A percentile compares a stretch with the other conserved stretches of the same genome.
phyloP scores from a whole-genome alignment of 352 stramenopile genomes.

The Elongisporangium undulatum region DNA sequence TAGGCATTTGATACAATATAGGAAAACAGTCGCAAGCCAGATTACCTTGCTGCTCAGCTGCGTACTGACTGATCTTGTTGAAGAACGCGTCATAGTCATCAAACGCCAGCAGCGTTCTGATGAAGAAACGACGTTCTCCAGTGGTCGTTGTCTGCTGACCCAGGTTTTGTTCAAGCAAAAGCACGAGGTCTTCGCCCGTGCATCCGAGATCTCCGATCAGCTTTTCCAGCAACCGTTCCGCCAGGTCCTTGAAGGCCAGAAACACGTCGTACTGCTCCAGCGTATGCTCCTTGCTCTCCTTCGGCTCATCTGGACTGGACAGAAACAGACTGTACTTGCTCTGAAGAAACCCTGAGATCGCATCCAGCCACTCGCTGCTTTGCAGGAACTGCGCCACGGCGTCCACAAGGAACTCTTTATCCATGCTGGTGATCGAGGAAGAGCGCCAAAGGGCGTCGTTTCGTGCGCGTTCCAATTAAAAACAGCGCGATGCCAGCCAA shows the following conservation, averaged over 20 bases:
- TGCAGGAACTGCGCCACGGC: conserved; percentile 70
- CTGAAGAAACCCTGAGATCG: conserved; percentile 49
- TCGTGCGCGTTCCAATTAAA: conserved; percentile 2
- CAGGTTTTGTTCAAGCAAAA: conserved; percentile 36
- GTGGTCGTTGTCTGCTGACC: conserved; percentile 23
- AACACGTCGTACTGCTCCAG: conserved; percentile 68
- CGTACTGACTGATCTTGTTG: conserved; percentile 49
- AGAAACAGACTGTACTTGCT: conserved; percentile 53
- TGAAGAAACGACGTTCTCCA: conserved; percentile 50
- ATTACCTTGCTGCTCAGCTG: conserved; percentile 30
- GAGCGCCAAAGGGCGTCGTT: background rate
- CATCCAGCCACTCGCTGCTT: conserved; percentile 40
- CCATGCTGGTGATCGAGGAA: conserved; percentile 6
- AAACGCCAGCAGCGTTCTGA: conserved; percentile 71
- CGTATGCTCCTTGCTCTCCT: conserved; percentile 30
- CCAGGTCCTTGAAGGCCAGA: conserved; percentile 62
- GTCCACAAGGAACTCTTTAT: conserved; percentile 75
- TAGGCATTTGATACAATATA: background rate
- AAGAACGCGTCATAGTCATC: conserved; percentile 65
- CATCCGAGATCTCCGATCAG: conserved; percentile 60
- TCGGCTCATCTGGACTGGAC: conserved; percentile 4
- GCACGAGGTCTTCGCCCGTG: conserved; percentile 48
- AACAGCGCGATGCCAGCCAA: background rate
- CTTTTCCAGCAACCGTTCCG: conserved; percentile 55
- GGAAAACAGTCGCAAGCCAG: background rate